These are phyloP conservation scores for Wickerhamomyces silvicola DNA, from an alignment of 805 yeast species.

Conservation along the genomic window DNA sequence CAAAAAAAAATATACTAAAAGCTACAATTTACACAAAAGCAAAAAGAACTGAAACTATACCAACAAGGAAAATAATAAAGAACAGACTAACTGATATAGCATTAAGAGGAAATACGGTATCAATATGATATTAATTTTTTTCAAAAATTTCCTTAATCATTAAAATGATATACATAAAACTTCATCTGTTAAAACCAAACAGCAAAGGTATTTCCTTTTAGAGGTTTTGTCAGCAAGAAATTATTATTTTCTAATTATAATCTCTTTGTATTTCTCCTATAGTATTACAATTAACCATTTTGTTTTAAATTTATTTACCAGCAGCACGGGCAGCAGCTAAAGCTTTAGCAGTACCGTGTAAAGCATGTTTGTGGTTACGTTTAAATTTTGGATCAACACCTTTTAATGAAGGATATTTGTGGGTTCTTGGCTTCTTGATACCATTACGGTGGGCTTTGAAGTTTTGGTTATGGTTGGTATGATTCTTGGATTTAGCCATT, in stretches of 20 bases:
- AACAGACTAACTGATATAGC: neutral
- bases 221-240: no score
- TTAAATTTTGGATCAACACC: conserved; percentile 99
- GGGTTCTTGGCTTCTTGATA: conserved; percentile 97
- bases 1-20: no score
- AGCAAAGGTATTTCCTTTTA: no score
- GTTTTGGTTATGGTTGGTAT: conserved; percentile 99
- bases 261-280: no score
- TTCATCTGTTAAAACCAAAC: conserved; percentile 1
- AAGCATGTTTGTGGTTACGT: conserved; percentile 99
- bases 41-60: no score
- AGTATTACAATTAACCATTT: neutral
- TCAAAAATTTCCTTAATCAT: conserved; percentile 13
- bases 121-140: neutral
- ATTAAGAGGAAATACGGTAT: no score
- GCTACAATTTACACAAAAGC: no score
- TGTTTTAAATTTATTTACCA: conserved; percentile 18
- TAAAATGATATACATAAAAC: conserved; percentile 21
- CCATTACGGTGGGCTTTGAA: conserved; percentile 99
- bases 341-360: conserved; percentile 95
- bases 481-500: conserved; percentile 99
- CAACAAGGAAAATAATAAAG: no score
- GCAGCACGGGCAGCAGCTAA: conserved; percentile 76
- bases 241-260: no score
- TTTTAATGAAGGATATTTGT: conserved; percentile 97